Base-by-base conservation (phyloP, 192 early-diverging fungal genomes). In the Phycomyces nitens region DNA sequence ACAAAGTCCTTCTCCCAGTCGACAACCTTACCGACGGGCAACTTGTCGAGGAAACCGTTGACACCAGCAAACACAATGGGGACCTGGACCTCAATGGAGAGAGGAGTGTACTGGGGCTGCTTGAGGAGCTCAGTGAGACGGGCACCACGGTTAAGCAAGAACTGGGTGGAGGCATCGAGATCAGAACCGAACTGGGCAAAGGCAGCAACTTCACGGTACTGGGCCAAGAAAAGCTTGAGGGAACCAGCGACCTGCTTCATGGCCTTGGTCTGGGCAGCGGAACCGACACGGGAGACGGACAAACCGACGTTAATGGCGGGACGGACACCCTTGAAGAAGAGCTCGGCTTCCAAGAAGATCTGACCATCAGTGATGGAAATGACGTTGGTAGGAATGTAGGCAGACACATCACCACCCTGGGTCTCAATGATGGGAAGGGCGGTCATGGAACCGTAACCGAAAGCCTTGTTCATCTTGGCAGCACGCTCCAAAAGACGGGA, bases 311-410 rank as follows among this genome's bases (percentile, higher is more conserved):
- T 99, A 80, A 99, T 99, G 66, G 97, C 96, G 59, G 97, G 97
- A 76, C 97, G 94, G 66, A 97, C 82, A 89, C 97, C 97, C 92
- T 97, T 99, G 92, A 97, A 99, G 92, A 99, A 99, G 62, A 99
- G 87, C 84, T 99, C 95, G 58, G 97, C 94, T 84, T 99, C 97
- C 86, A 99, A 88, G 91, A 99, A 99, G 69, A 99, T 97, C 82
- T 99, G 97, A 42, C 97, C 97, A 84, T 99, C 97, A 64, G 97
- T 99, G 73, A 99, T 99, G 81, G 97, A 99, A 96, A 99, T 99
- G 73, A 99, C 95, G 86, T 99, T 99, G 76, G 97, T 99, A 66
- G 97, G 97, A 87, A 99, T 99, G 86, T 99, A 99, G 34, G 97
- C 97, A 72, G 97, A 99, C 78, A 99, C 97, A 92, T 97, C 97